These are phyloP conservation scores for Coniella vitis DNA, from an alignment of 2,329 filamentous ascomycete species.

Conservation along the genomic window DNA sequence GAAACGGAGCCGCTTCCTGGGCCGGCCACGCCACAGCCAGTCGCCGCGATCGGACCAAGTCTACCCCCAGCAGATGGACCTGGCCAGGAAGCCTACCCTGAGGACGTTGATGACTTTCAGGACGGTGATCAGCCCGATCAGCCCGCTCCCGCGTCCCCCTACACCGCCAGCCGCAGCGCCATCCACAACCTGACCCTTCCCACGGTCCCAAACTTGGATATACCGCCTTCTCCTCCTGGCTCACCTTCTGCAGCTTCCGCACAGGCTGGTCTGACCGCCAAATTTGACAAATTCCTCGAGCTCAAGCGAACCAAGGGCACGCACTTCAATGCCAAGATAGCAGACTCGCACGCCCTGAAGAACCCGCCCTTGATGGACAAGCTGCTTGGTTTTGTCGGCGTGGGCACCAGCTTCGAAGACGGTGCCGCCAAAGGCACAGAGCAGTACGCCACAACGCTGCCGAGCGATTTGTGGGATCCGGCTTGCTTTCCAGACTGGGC, in stretches of 20 bases:
- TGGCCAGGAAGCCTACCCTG: slow-evolving; percentile 16
- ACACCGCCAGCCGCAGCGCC: slow-evolving; percentile 56
- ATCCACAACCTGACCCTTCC: slow-evolving; percentile 70
- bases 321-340: slow-evolving; percentile 73
- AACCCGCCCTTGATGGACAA: slow-evolving; percentile 70
- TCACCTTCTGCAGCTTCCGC: slow-evolving; percentile 20
- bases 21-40: background rate
- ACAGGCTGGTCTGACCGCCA: slow-evolving; percentile 44
- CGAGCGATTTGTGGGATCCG: slow-evolving; percentile 52
- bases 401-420: slow-evolving; percentile 28
- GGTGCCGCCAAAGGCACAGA: slow-evolving; percentile 36
- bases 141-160: slow-evolving; percentile 49
- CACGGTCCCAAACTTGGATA: slow-evolving; percentile 62
- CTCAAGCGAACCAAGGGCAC: slow-evolving; percentile 65
- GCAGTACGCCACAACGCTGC: slow-evolving; percentile 60
- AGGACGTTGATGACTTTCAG: slow-evolving; percentile 6
- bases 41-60: slow-evolving; percentile 14
- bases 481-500: slow-evolving; percentile 48
- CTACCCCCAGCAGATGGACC: slow-evolving; percentile 12
- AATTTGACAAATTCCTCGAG: slow-evolving; percentile 66
- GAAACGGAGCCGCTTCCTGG: background rate
- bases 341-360: slow-evolving; percentile 57
- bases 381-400: slow-evolving; percentile 60
- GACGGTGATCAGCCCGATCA: background rate
- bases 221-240: slow-evolving; percentile 63